Evolutionary conservation across 306 rosid genomes (phyloP), one percentile per base, ranked within the genome.

Genomic region (Styphnolobium japonicum): DNA sequence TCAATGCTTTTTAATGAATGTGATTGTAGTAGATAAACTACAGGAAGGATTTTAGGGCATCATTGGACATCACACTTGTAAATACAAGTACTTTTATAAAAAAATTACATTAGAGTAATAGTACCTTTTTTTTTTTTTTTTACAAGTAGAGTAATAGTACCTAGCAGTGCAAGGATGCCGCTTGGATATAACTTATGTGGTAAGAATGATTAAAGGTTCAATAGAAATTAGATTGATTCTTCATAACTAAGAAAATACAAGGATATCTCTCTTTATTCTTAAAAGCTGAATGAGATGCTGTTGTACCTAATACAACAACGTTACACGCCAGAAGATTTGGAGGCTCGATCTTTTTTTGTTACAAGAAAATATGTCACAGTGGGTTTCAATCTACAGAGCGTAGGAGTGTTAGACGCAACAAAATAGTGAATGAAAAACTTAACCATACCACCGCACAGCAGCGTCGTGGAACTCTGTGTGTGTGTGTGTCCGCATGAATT

Each of bases 321-420:
- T n/a, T 25, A 10, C 25, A 57, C 18, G 65, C 18, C 36, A 25
- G 4, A 57, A 27, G n/a, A 10, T 57, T 27, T 22, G 36, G 34
- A 33, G 45, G 16, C n/a, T n/a, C 12, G 45, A 25, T 12, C 25
- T 31, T 62, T 25, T n/a, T 16, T n/a, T 43, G 25, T 27, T 34
- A 42, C 8, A 53, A 62, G 62, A 61, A 60, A 51, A 55, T 19
- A 58, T 21, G 67, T 40, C 21, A 78, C 34, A 27, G 52, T 55
- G n/a, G 77, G 72, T 75, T 68, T 43, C 58, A 76, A 68, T 76
- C 49, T 65, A 83, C 86, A 83, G 23, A 64, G 57, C 33, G 22
- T 72, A n/a, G 46, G 25, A 8, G 65, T 29, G 82, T 78, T 71
- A 73, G 73, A 42, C 69, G 60, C 62, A 43, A 58, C 42, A 36